Evolutionary conservation across 164 flowering plant genomes (phyloP).

Genomic region (Vitis cinerea): DNA sequence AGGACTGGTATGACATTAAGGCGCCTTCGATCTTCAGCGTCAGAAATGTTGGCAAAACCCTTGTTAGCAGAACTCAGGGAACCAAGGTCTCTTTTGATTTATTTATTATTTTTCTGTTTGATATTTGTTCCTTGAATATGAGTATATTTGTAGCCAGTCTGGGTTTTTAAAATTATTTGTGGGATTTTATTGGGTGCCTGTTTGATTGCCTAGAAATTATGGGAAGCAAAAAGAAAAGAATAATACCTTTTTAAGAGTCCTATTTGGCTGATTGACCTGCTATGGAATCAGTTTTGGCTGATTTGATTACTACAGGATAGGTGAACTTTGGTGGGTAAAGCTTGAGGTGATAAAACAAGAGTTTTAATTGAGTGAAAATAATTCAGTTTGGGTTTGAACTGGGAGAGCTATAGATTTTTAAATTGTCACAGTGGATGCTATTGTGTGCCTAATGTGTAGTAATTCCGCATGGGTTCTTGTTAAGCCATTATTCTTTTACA

Average conservation of each 20-base stretch:
- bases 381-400: too few species aligned
- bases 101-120: neutral
- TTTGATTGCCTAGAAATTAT: neutral
- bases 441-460: too few species aligned
- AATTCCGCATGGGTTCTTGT: too few species aligned
- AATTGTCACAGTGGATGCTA: too few species aligned
- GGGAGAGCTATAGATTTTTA: too few species aligned
- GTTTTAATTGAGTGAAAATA: too few species aligned
- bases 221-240: neutral
- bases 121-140: neutral
- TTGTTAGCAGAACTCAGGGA: slow-evolving; percentile 87
- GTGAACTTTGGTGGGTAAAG: too few species aligned
- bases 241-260: neutral
- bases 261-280: neutral
- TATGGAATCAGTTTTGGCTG: neutral
- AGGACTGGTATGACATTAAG: slow-evolving; percentile 94
- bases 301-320: neutral
- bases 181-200: neutral
- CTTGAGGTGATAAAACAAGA: too few species aligned
- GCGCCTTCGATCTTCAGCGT: slow-evolving; percentile 66
- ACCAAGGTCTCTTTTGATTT: slow-evolving; percentile 55
- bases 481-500: too few species aligned
- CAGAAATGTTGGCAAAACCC: slow-evolving; percentile 77
- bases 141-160: too few species aligned
- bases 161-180: neutral